Evolutionary conservation across 495 filamentous ascomycete genomes (phyloP), one percentile per base, ranked within the genome.

Genomic region (Penicillium turbatum): DNA sequence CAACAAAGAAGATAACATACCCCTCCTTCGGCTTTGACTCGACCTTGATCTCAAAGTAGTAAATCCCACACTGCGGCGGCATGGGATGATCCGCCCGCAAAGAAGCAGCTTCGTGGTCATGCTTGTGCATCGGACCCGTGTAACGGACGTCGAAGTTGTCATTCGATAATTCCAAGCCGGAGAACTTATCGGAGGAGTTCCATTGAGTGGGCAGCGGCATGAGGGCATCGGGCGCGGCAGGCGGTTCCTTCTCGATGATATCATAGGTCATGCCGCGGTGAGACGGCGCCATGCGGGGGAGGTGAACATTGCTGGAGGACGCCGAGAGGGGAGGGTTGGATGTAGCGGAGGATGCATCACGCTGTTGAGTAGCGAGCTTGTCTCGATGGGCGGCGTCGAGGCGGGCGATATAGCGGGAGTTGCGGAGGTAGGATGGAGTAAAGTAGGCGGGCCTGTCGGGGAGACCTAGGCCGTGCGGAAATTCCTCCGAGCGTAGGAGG

Each of bases 11-110:
- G 55, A 54, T 48, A 35, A 78, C 88, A 53, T 80, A 95, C 90
- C 91, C 89, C 61, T 96, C 92, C 71, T 89, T 87, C 57, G 86
- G 87, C 60, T 86, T 88, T 3, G 87, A 86, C 38, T 92, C 67
- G 47, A 99, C 83, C n/a, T 83, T 87, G 10, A 96, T 83, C 74
- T 99, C 93, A 69, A 87, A 99, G 67, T 99, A 99, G 70, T 96
- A 97, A 49, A 98, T 86, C 0, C 93, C 93, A 59, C 87, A 91
- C 67, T 95, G 84, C 41, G 84, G 79, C n/a, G 93, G 88, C 86
- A 98, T 97, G 24, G 84, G 83, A 68, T 92, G 78, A 62, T 99
- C 89, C 32, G 95, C 83, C 31, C 93, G 85, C 54, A 96, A 80
- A 13, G 90, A 82, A 32, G 83, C 90, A 45, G 90, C 89, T 63